phyloP scores from a whole-genome alignment of 495 filamentous ascomycete genomes.

The Chaetomium cochliodes region DNA sequence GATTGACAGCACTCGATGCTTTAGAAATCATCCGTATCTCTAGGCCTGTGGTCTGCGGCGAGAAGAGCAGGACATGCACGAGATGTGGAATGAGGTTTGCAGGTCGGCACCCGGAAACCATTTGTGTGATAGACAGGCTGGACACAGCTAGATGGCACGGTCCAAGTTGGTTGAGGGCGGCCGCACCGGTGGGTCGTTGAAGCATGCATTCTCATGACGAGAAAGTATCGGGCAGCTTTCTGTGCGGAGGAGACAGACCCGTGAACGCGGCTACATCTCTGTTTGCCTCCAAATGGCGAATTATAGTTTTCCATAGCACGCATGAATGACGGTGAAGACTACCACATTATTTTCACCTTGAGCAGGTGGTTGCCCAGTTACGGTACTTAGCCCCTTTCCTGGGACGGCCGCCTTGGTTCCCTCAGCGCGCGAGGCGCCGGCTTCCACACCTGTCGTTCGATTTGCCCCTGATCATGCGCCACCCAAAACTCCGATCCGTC shows the following conservation, averaged over 20 bases:
- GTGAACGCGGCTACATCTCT: too few species aligned
- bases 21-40: not conserved
- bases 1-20: not conserved
- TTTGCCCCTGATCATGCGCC: not conserved
- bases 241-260: too few species aligned
- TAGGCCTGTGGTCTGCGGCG: not conserved
- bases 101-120: too few species aligned
- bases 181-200: too few species aligned
- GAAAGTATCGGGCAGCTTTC: too few species aligned
- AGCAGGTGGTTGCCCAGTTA: not conserved
- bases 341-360: not conserved
- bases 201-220: too few species aligned
- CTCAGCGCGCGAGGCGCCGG: not conserved
- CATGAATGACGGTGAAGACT: not conserved
- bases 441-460: not conserved
- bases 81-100: too few species aligned
- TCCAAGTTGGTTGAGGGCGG: too few species aligned
- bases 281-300: not conserved
- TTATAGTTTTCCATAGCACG: not conserved
- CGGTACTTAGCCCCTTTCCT: too few species aligned
- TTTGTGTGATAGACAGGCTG: not conserved
- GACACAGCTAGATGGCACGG: too few species aligned
- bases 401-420: too few species aligned
- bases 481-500: slow-evolving; percentile 10
- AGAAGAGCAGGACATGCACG: too few species aligned